Base-by-base conservation (phyloP, 371 early-diverging fungal genomes). In the Smittium culicis region DNA sequence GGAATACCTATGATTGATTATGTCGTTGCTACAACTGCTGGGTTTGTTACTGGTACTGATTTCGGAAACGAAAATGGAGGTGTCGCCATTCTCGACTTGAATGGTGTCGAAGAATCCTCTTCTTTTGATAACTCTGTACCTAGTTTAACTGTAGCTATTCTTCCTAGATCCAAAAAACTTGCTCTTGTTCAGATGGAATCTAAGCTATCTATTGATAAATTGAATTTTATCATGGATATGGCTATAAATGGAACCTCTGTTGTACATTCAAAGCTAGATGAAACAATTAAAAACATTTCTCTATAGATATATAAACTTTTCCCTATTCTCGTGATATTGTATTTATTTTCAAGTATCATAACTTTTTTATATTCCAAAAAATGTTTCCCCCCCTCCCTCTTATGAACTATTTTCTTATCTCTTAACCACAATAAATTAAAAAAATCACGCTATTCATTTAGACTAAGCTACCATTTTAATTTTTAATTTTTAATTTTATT, bases 1-100 rank as follows among this genome's bases (percentile, higher is more conserved):
- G 97, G 98, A 55, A 87, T 97, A 34, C 88, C 96, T n/a, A 92
- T 97, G 94, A 71, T 77, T 14, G 98, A 97, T 68, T 94, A 91
- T 78, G 92, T 96, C 1, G 85, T 86, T 65, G 94, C 96, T n/a
- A 90, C 90, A 69, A 89, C 94, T n/a, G 94, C 90, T 16, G 95
- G 96, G 16, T 88, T 82, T 69, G 85, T 89, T 28, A 90, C 91
- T 54, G 87, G 88, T 30, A 80, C 82, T 34, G n/a, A n/a, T n/a
- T n/a, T n/a, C n/a, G n/a, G n/a, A n/a, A n/a, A n/a, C n/a, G n/a
- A n/a, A n/a, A n/a, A n/a, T n/a, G n/a, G n/a, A n/a, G n/a, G n/a
- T n/a, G n/a, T n/a, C n/a, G 86, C 94, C 17, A 81, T 94, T 1
- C 75, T 94, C 34, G 96, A 97, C 72, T 74, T 95, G 58, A 96